These are phyloP conservation scores for Kazachstania taianensis DNA, from an alignment of 805 yeast genomes.

Conservation along the genomic window DNA sequence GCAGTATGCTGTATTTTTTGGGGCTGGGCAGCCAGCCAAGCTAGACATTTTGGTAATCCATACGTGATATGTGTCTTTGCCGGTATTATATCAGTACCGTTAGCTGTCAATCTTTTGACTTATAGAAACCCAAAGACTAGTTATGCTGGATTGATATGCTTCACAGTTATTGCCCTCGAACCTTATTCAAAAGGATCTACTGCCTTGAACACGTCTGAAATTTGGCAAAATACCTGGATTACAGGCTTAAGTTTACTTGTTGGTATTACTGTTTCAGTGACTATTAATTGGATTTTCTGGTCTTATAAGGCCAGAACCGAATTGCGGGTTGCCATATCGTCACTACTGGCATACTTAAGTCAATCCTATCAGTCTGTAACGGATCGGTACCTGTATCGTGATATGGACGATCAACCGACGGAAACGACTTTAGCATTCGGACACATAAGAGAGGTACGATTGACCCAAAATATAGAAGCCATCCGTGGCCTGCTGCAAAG, in stretches of 20 bases:
- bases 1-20: conserved; percentile 36
- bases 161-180: conserved; percentile 33
- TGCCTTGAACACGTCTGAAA: conserved; percentile 13
- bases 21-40: conserved; percentile 38
- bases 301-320: conserved; percentile 38
- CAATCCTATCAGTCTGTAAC: conserved; percentile 39
- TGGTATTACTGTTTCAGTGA: conserved; percentile 31
- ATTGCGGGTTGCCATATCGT: conserved; percentile 31
- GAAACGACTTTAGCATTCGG: conserved; percentile 35
- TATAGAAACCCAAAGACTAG: conserved; percentile 36
- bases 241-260: conserved; percentile 32
- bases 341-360: conserved; percentile 33
- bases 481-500: conserved; percentile 30
- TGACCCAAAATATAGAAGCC: conserved; percentile 36
- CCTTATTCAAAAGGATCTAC: conserved; percentile 15
- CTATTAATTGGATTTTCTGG: conserved; percentile 39
- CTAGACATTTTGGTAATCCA: conserved; percentile 30
- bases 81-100: conserved; percentile 27
- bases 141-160: conserved; percentile 32
- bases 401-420: conserved; percentile 38
- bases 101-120: conserved; percentile 29
- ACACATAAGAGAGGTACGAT: conserved; percentile 39
- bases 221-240: conserved; percentile 34
- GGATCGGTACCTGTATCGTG: conserved; percentile 41
- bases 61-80: conserved; percentile 35